Conservation (phyloP, 176 grass and related monocot species). For the Lolium perenne region DNA sequence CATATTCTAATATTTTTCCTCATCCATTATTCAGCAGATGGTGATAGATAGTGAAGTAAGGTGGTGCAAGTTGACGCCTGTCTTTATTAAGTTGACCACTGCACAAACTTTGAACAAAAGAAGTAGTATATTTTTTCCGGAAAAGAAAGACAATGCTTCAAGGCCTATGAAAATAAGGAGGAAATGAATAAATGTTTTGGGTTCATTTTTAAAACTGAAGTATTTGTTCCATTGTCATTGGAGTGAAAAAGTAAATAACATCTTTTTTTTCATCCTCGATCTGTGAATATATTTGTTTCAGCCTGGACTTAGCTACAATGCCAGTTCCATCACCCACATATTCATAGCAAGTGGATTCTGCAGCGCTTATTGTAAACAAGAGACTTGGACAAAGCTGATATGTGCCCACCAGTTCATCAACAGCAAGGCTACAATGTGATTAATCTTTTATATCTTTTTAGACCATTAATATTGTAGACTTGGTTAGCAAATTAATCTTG, state of each 20-base stretch:
- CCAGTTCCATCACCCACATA: background rate
- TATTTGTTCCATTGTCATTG: background rate
- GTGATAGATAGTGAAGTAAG: background rate
- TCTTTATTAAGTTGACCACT: background rate
- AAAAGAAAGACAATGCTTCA: too few relatives aligned
- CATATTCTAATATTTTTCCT: background rate
- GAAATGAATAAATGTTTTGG: background rate
- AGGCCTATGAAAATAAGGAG: background rate
- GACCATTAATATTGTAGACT: too few relatives aligned
- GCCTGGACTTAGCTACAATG: constrained; percentile 15
- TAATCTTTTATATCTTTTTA: background rate
- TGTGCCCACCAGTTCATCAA: background rate
- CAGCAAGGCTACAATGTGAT: background rate
- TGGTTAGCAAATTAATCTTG: too few relatives aligned
- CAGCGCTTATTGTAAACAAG: background rate
- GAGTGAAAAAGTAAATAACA: background rate
- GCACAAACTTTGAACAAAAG: background rate
- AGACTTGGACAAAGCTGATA: background rate
- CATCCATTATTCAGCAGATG: background rate
- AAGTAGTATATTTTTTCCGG: background rate
- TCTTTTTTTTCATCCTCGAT: background rate
- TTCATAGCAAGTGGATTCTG: background rate
- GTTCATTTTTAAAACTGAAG: background rate
- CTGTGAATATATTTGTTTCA: background rate
- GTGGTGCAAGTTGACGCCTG: background rate